Base-by-base conservation (phyloP, 75 land plant species). In the Adiantum capillusveneris region DNA sequence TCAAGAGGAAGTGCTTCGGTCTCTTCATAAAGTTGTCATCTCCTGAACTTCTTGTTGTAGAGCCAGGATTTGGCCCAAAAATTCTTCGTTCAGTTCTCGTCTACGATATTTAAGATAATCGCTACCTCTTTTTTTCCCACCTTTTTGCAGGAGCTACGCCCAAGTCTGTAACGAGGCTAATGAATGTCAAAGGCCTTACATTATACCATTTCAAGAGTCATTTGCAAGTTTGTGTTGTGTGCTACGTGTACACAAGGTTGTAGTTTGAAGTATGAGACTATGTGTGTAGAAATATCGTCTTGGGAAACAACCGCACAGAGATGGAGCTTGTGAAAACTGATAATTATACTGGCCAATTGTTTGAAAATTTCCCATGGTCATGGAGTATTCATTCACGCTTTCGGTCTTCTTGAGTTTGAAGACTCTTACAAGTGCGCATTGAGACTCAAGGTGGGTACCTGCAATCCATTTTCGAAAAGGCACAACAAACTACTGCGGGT, bases 391-490 rank as follows among this genome's bases (percentile, higher is more conserved):
- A n/a, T n/a, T n/a, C n/a, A n/a, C n/a, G n/a, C n/a, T n/a, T n/a
- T n/a, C n/a, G 5, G 3, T 46, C 50, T 46, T 46, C 14, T 46
- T 75, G 89, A 96, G 98, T 93, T 36, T 96, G 90, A 57, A 83
- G 74, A 62, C 91, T 79, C 64, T 76, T 94, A 5, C 98, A 94
- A 53, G 44, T 90, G 69, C 75, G 98, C 46, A 94, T 94, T 48
- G 98, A 90, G 56, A 96, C 98, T 2, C 98, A 94, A 64, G 93
- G 98, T 17, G 86, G 91, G 69, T 94, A 94, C 69, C 81, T 94
- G 81, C 98, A 94, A 52, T 65, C 76, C 50, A 94, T 94, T 17
- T 66, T 94, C 39, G 98, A 94, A 62, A 90, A 90, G 44, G 98
- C 98, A 20, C 81, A 87, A 55, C 87, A 90, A 64, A 77, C 88